These are phyloP conservation scores for Dendrobium chrysotoxum DNA, from an alignment of 106 monocot genomes.

Conservation along the genomic window DNA sequence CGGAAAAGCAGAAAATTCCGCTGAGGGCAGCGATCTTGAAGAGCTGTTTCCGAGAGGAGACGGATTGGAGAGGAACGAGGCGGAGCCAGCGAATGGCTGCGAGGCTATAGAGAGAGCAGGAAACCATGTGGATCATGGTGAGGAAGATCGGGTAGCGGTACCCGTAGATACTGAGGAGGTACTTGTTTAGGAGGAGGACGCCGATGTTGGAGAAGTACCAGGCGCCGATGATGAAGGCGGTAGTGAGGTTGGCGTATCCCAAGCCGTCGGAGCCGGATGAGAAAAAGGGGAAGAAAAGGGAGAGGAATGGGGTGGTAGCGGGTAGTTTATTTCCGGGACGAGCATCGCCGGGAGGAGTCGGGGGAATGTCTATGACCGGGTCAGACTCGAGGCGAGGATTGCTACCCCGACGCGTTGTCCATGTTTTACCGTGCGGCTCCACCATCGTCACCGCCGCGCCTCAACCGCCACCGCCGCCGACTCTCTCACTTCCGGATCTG, in stretches of 20 bases:
- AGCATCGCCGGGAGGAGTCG: conserved; percentile 13
- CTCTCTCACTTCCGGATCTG: not conserved
- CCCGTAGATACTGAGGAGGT: conserved; percentile 41
- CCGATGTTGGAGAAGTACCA: conserved; percentile 57
- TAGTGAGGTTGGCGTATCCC: not conserved
- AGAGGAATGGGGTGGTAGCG: conserved; percentile 3
- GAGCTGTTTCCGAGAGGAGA: conserved; percentile 38
- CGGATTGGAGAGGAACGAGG: conserved; percentile 33
- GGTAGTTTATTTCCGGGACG: not conserved
- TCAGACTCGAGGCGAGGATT: conserved; percentile 29
- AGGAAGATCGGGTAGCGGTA: conserved; percentile 52
- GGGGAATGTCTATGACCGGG: conserved; percentile 26
- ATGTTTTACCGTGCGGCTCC: conserved; percentile 18
- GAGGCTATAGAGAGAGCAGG: conserved; percentile 33
- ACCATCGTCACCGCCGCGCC: conserved; percentile 6
- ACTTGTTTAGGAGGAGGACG: conserved; percentile 50
- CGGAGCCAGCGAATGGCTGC: conserved; percentile 26
- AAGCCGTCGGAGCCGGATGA: not conserved
- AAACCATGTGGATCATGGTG: conserved; percentile 49
- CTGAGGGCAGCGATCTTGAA: conserved; percentile 37
- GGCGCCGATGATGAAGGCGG: conserved; percentile 21
- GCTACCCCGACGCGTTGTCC: conserved; percentile 29
- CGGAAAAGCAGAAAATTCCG: conserved; percentile 44
- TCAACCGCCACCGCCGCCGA: not conserved
- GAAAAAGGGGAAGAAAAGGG: not conserved